phyloP scores from a whole-genome alignment of 495 filamentous ascomycete species.

The Aspergillus sclerotiicarbonarius region DNA sequence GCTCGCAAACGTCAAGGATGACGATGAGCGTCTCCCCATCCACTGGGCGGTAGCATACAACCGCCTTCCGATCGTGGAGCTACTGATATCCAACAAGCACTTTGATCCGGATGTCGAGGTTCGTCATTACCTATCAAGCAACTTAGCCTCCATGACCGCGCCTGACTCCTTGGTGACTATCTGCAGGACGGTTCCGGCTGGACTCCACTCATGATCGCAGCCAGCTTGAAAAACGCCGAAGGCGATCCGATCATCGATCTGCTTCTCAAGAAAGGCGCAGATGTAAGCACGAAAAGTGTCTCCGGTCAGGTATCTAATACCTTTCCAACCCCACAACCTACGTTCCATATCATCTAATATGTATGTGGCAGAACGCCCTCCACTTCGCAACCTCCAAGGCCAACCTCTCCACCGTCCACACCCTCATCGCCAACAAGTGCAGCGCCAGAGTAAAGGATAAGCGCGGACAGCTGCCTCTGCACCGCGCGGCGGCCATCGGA shows the following conservation, averaged over 20 bases:
- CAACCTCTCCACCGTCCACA: constrained; percentile 77
- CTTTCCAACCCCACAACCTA: neutral
- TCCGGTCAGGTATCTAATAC: constrained; percentile 53
- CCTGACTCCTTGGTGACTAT: neutral
- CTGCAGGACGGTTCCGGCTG: constrained; percentile 83
- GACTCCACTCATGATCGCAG: constrained; percentile 93
- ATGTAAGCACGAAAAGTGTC: constrained; percentile 75
- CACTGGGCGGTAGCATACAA: constrained; percentile 95
- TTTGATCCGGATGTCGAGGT: constrained; percentile 91
- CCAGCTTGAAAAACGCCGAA: constrained; percentile 66
- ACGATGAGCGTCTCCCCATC: constrained; percentile 86
- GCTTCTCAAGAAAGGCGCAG: constrained; percentile 75
- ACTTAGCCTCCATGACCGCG: neutral
- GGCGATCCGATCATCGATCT: constrained; percentile 60
- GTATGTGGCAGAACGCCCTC: constrained; percentile 62
- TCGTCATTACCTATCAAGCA: constrained; percentile 8
- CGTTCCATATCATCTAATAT: neutral
- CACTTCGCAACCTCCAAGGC: constrained; percentile 91
- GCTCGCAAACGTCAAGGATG: constrained; percentile 70
- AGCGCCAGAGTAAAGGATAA: constrained; percentile 83
- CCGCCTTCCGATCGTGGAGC: constrained; percentile 67
- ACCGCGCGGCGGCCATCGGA: constrained; percentile 88
- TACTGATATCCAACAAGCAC: constrained; percentile 62
- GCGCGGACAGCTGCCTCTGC: constrained; percentile 80
- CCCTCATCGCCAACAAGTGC: constrained; percentile 71